A percentile compares a stretch with the other conserved stretches of the same genome.
Evolutionary conservation across 345 rosid genomes (phyloP).

Genomic region (Eucalyptus polybractea): DNA sequence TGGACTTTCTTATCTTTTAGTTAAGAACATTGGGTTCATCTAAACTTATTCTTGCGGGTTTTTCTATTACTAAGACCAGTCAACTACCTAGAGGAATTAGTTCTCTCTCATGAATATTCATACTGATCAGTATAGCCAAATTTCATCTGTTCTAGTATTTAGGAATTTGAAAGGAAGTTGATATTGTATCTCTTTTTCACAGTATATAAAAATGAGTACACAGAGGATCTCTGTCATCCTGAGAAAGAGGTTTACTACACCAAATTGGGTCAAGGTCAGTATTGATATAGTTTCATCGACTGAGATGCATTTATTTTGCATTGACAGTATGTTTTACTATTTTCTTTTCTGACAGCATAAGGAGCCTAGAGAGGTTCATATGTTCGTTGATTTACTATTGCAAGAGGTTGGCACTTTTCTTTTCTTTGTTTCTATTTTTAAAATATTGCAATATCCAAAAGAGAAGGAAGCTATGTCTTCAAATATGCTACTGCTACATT

Average conservation of each 20-base stretch:
- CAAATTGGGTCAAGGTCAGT: constrained; percentile 94
- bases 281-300: not conserved
- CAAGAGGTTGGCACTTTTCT: constrained; percentile 56
- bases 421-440: not conserved
- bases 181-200: not conserved
- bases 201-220: constrained; percentile 78
- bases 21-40: not conserved
- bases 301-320: not conserved
- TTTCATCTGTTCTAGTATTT: not conserved
- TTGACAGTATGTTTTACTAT: not conserved
- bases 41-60: not conserved
- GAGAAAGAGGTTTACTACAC: constrained; percentile 89
- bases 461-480: not conserved
- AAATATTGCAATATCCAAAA: not conserved
- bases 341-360: constrained; percentile 62
- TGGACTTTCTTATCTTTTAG: not conserved
- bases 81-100: not conserved
- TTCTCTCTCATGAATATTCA: not conserved
- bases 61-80: not conserved
- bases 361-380: constrained; percentile 98
- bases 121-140: not conserved
- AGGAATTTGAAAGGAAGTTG: not conserved
- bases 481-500: not conserved
- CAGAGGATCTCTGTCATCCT: constrained; percentile 74
- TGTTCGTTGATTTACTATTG: constrained; percentile 89